Base-by-base conservation (phyloP, 169 alveolate genomes). In the Cryptosporidium meleagridis region DNA sequence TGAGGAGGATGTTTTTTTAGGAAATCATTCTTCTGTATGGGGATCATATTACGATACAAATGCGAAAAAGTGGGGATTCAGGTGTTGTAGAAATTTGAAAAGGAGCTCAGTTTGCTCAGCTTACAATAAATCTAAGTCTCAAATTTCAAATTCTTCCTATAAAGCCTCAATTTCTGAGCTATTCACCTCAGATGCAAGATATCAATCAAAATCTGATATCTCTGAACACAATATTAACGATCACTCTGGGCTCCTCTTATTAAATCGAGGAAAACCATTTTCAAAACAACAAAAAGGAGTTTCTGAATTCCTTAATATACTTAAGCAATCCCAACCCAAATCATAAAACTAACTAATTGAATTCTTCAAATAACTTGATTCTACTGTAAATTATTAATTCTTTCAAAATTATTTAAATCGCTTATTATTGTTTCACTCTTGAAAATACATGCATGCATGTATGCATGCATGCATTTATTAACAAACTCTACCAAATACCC, bases 11-110 rank as follows among this genome's bases (percentile, higher is more conserved):
- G 94, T 87, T 0, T 80, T 85, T 58, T 18, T 71, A 26, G 93
- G 93, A 45, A 95, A 94, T 37, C 98, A 96, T 85, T 91, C 96
- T 1, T 80, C 93, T 12, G 93, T 96, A 31, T 96, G 96, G 96
- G 98, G 98, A 21, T 94, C 97, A 3, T 95, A 87, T 80, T 96
- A 93, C 70, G 97, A 95, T 84, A 21, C 52, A 48, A 95, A 75
- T 0, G 75, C 61, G 51, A 85, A 84, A 8, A 93, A 86, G 37
- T 96, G 98, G 98, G 98, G 98, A 2, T 96, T 93, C 80, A 87
- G 86, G 85, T 96, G 98, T 85, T 96, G 98, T 41, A 80, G 26
- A 29, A 59, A 31, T n/a, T 61, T 62, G 21, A 18, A 26, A 10
- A 62, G 29, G 18, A 23, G 41, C 29, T 62, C 80, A 16, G 31